A percentile compares a stretch with the other conserved stretches of the same genome.
These are phyloP conservation scores for Agaricales sp. DNA, from an alignment of 1,284 basidiomycete species.

Conservation along the genomic window DNA sequence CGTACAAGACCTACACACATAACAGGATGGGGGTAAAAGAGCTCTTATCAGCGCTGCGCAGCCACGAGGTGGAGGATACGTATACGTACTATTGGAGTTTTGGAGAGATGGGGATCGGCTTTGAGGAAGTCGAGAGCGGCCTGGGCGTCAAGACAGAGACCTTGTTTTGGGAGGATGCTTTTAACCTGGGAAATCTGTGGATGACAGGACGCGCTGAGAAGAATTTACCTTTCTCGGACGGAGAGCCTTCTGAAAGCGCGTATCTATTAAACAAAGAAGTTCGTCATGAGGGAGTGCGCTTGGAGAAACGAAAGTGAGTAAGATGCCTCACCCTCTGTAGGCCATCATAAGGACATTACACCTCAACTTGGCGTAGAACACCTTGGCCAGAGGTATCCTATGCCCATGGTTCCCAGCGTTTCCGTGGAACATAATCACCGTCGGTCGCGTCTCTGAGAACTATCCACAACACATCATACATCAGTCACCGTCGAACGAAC, in stretches of 20 bases:
- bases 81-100: slow-evolving; percentile 52
- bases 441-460: slow-evolving; percentile 68
- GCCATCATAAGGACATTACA: slow-evolving; percentile 88
- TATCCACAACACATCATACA: slow-evolving; percentile 16
- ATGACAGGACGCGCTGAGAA: neutral
- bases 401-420: slow-evolving; percentile 82
- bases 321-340: slow-evolving; percentile 61
- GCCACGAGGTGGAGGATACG: neutral
- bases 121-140: slow-evolving; percentile 71
- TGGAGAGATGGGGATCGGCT: slow-evolving; percentile 56
- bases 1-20: slow-evolving; percentile 61
- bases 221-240: slow-evolving; percentile 67
- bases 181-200: too few relatives aligned
- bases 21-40: slow-evolving; percentile 6
- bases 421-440: slow-evolving; percentile 86
- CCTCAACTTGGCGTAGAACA: slow-evolving; percentile 77
- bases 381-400: slow-evolving; percentile 79
- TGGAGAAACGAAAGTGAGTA: slow-evolving; percentile 2
- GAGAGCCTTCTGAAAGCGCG: slow-evolving; percentile 72
- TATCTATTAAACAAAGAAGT: slow-evolving; percentile 40
- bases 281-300: neutral
- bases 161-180: slow-evolving; percentile 23
- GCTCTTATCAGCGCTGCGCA: too few relatives aligned
- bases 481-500: neutral
- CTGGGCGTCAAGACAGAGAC: slow-evolving; percentile 74